Evolutionary conservation across 805 yeast species (phyloP).

Genomic region (Saccharomyces eubayanus): DNA sequence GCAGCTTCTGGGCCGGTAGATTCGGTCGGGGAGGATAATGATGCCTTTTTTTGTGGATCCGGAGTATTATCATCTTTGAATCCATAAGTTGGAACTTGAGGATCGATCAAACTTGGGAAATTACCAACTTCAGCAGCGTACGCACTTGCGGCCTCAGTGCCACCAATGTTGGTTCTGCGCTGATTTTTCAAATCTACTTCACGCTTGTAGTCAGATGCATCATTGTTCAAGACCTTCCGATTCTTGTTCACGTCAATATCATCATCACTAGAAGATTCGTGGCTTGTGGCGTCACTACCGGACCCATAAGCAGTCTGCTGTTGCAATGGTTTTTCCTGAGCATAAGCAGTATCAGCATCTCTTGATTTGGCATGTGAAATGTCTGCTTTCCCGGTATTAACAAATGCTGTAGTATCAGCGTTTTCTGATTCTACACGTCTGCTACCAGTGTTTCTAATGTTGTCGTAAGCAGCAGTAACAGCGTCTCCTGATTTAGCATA

Average conservation of each 20-base stretch:
- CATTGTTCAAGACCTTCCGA: background rate
- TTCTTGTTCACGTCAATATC: background rate
- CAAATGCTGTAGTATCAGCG: too few species aligned
- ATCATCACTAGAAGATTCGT: background rate
- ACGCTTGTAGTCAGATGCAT: background rate
- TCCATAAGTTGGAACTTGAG: slow-evolving; percentile 22
- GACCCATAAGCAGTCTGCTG: background rate
- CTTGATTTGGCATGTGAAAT: background rate
- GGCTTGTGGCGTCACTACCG: background rate
- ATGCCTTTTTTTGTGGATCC: background rate
- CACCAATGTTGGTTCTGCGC: slow-evolving; percentile 1
- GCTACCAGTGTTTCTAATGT: background rate
- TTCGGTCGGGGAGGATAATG: background rate
- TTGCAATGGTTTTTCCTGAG: background rate
- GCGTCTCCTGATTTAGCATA: background rate
- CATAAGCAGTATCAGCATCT: background rate
- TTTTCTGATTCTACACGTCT: background rate
- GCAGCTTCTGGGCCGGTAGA: background rate
- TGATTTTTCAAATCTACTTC: background rate
- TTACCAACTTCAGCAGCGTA: slow-evolving; percentile 20
- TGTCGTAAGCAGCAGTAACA: background rate
- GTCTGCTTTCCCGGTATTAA: background rate
- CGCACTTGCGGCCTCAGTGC: slow-evolving; percentile 5
- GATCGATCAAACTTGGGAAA: slow-evolving; percentile 25
- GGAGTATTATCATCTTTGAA: slow-evolving; percentile 5